Evolutionary conservation across 805 yeast species (phyloP).

Genomic region (Wickerhamomyces strasburgensis): DNA sequence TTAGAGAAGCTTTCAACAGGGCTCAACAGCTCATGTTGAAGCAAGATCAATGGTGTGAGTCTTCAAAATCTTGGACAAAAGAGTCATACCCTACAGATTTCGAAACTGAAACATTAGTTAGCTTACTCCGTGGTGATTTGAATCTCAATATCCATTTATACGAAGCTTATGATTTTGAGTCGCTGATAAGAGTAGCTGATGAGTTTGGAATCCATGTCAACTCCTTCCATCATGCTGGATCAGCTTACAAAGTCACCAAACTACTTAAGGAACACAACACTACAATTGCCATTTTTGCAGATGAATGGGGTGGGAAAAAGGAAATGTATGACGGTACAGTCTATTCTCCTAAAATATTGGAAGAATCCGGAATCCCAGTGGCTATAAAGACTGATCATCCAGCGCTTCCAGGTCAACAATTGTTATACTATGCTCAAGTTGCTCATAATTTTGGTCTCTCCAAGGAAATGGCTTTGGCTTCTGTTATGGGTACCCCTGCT

Average conservation of each 20-base stretch:
- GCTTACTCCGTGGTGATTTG: slow-evolving; percentile 6
- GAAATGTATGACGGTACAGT: slow-evolving; percentile 6
- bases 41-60: slow-evolving; percentile 4
- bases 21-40: slow-evolving; percentile 3
- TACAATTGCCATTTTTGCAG: slow-evolving; percentile 6
- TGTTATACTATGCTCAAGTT: slow-evolving; percentile 4
- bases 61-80: slow-evolving; percentile 1
- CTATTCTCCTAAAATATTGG: slow-evolving; percentile 3
- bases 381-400: slow-evolving; percentile 9
- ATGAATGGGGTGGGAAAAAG: slow-evolving; percentile 10
- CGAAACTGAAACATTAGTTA: slow-evolving; percentile 3
- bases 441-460: slow-evolving; percentile 5
- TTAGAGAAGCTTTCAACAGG: slow-evolving; percentile 5
- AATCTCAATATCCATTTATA: slow-evolving; percentile 5
- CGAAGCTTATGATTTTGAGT: slow-evolving; percentile 9
- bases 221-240: slow-evolving; percentile 7
- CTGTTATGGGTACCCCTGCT: slow-evolving; percentile 6
- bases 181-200: slow-evolving; percentile 7
- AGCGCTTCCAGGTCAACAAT: slow-evolving; percentile 7
- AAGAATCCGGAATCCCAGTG: slow-evolving; percentile 3
- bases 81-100: slow-evolving; percentile 4
- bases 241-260: slow-evolving; percentile 6
- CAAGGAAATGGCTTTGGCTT: slow-evolving; percentile 2
- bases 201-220: slow-evolving; percentile 5
- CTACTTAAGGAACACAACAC: slow-evolving; percentile 4